These are phyloP conservation scores for Xylariomycetidae sp. DNA, from an alignment of 2,329 filamentous ascomycete species.

Conservation along the genomic window DNA sequence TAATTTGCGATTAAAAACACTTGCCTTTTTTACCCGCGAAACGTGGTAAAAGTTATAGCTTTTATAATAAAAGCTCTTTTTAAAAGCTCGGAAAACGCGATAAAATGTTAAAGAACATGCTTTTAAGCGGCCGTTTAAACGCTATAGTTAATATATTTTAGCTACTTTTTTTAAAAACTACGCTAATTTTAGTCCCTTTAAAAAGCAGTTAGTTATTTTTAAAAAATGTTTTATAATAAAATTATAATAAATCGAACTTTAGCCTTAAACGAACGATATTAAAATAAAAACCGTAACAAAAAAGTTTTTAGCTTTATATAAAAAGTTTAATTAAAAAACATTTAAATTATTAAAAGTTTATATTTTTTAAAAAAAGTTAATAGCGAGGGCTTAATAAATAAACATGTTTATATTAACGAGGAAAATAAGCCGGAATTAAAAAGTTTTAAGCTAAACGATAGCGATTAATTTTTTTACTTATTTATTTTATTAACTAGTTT, in stretches of 20 bases:
- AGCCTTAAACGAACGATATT: not conserved
- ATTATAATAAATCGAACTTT: conserved; percentile 1
- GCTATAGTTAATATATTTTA: conserved; percentile 1
- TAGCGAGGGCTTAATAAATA: conserved; percentile 1
- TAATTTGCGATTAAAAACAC: not conserved
- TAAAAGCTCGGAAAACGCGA: not conserved
- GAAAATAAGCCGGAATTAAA: too few species aligned
- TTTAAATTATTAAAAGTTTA: conserved; percentile 1
- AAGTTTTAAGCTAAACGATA: too few species aligned
- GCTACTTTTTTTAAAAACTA: conserved; percentile 1
- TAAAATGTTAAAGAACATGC: conserved; percentile 1
- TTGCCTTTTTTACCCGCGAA: not conserved
- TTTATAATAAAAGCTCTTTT: conserved; percentile 1
- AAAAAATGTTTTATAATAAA: not conserved
- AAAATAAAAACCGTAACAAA: not conserved
- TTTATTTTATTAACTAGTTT: too few species aligned
- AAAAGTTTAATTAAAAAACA: not conserved
- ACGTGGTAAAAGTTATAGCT: not conserved
- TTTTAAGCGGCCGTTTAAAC: conserved; percentile 1
- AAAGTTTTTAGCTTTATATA: not conserved
- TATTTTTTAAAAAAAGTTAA: conserved; percentile 1
- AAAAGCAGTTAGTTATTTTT: not conserved
- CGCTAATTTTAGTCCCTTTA: not conserved
- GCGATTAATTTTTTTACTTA: too few species aligned
- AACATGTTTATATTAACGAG: too few species aligned